Evolutionary conservation across 352 stramenopile genomes (phyloP), one percentile per base, ranked within the genome.

Genomic region (Plasmopara viticola): DNA sequence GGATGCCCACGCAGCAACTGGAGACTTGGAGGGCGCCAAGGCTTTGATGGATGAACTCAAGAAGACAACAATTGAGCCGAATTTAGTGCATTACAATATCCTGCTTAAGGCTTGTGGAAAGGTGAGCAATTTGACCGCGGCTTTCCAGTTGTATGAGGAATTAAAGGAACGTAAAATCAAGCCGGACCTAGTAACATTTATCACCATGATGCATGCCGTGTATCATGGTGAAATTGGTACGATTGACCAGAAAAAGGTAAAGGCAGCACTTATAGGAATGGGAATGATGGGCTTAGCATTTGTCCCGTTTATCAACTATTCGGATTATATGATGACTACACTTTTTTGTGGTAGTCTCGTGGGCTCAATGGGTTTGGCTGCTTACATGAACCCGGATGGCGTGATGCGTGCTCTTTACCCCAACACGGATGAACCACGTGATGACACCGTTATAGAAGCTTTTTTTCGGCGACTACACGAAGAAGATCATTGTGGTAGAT

Each of bases 171-270:
- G 66, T 42, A 70, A 77, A 51, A 87, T 91, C 59, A 37, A 65
- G 42, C 80, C 84, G 0, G 78, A 89, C 33, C 66, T 84, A 4
- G 70, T 87, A 33, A 94, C 84, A 29, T 90, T 89, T 62, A 87
- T 88, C 54, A 91, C 80, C 33, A 90, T 91, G 78, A 87, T 94
- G 80, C 84, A 91, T 59, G 84, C 78, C 1, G 84, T 94, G 28
- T 94, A 84, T 57, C 81, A 91, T 52, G 84, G 80, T 30, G 78
- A 91, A 37, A 60, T 89, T 31, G 72, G 76, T 8, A 44, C 56
- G n/a, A 62, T 94, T 20, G 70, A 94, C 44, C 69, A 73, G 14
- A 72, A 69, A 44, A 85, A 81, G 35, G 79, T 90, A 37, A 87
- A 91, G 60, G 62, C 55, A 1, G 72, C 68, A 9, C 66, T 91